Percentiles rank a stretch among this genome's conserved stretches.
phyloP scores from a whole-genome alignment of 768 basidiomycete species.

The Mycena pura region DNA sequence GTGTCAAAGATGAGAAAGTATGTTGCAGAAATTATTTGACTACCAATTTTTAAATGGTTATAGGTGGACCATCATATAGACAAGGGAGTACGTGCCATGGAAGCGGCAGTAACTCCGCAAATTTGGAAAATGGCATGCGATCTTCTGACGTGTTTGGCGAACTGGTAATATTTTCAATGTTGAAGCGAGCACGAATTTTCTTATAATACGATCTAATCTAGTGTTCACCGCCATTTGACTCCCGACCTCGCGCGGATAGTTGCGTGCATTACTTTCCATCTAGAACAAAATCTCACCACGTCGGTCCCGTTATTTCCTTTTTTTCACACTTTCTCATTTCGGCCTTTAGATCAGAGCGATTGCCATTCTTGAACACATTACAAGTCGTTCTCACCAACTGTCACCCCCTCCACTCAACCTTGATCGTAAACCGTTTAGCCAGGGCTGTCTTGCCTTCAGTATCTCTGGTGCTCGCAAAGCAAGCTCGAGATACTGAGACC shows the following conservation, averaged over 20 bases:
- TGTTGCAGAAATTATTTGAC: background rate
- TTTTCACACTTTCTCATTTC: constrained; percentile 11
- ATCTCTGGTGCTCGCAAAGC: constrained; percentile 52
- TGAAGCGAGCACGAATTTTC: background rate
- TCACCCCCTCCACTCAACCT: constrained; percentile 53
- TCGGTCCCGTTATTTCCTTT: constrained; percentile 38
- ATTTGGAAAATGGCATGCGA: constrained; percentile 62
- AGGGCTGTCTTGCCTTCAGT: constrained; percentile 60
- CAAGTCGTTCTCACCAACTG: constrained; percentile 49
- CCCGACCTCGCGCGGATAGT: constrained; percentile 63
- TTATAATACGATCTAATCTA: constrained; percentile 34
- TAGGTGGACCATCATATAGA: constrained; percentile 62
- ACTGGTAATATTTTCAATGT: constrained; percentile 45
- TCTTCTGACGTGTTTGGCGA: constrained; percentile 54
- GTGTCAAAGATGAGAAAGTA: constrained; percentile 57
- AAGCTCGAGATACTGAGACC: constrained; percentile 33
- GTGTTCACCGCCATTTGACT: constrained; percentile 59
- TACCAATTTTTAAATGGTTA: background rate
- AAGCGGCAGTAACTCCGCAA: constrained; percentile 55
- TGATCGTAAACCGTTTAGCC: constrained; percentile 59
- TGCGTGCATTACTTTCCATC: constrained; percentile 58
- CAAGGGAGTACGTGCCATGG: constrained; percentile 56
- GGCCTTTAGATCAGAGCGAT: constrained; percentile 42
- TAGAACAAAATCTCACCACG: constrained; percentile 63
- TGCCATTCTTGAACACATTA: constrained; percentile 54